Base-by-base conservation (phyloP, 306 rosid genomes). In the Vicia faba region DNA sequence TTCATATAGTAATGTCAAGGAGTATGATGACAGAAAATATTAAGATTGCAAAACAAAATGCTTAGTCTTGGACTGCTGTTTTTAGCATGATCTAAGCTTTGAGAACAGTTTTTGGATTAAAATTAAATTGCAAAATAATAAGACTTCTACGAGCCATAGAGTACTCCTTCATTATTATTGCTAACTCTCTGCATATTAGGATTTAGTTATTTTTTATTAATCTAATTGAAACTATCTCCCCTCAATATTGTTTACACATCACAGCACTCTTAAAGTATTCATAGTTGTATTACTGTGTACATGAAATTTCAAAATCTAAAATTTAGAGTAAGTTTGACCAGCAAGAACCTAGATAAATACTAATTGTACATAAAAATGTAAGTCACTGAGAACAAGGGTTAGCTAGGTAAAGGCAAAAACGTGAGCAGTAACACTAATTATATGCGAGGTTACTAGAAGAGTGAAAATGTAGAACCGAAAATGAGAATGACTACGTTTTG, bases 1-100 rank as follows among this genome's bases (percentile, higher is more conserved):
- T 45, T 63, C 53, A 65, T 59, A 68, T 41, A 75, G 19, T 50
- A 29, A 26, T 40, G 33, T 68, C 66, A 63, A 66, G 53, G 26
- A 39, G 45, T 53, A 31, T 51, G 50, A 63, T 16, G 35, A 49
- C 29, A 38, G 28, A 49, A 74, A 8, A 66, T 23, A 61, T 31
- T 54, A 58, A 49, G 57, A 67, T 35, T 61, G 57, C 7, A 81
- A 50, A 61, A 61, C 53, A 66, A 56, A 70, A 46, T 41, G 23
- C n/a, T 51, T 10, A 18, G 36, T 26, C 55, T 20, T 15, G 59
- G 11, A 19, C 33, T 58, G 51, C 66, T 62, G 65, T 4, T 81
- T 29, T 18, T 48, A 26, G 64, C 26, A 49, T 25, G 41, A 19
- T 41, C 49, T 11, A 49, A 58, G 44, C 64, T 49, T 40, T 15